These are phyloP conservation scores for Sugiyamaella mastotermitis DNA, from an alignment of 805 yeast species.

Conservation along the genomic window DNA sequence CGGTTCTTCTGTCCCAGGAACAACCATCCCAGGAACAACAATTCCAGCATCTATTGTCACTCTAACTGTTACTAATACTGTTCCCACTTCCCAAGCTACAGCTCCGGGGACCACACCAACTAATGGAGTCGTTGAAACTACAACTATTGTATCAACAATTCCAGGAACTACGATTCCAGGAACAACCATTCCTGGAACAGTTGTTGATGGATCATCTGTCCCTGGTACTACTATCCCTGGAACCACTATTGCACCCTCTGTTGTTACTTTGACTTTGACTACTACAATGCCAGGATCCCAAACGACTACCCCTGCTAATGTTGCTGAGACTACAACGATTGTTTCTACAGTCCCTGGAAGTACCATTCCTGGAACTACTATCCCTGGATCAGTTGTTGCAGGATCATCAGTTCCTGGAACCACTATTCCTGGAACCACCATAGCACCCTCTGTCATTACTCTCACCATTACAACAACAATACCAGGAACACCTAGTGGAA, in stretches of 20 bases:
- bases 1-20: constrained; percentile 5
- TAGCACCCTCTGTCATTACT: constrained; percentile 5
- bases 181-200: constrained; percentile 1
- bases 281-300: neutral
- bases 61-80: constrained; percentile 9
- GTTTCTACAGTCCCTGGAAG: constrained; percentile 12
- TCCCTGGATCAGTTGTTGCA: constrained; percentile 10
- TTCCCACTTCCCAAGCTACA: no score
- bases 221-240: constrained; percentile 9
- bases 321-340: neutral
- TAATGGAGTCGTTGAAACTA: constrained; percentile 1
- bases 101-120: constrained; percentile 1
- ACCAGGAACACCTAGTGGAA: constrained; percentile 4
- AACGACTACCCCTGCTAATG: neutral
- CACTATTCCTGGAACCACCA: constrained; percentile 12
- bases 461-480: constrained; percentile 2
- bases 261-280: constrained; percentile 4
- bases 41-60: constrained; percentile 11
- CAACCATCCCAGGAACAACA: constrained; percentile 16
- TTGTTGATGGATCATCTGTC: constrained; percentile 2
- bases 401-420: constrained; percentile 8
- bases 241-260: constrained; percentile 7
- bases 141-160: constrained; percentile 1
- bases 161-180: neutral
- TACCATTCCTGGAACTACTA: constrained; percentile 1